Evolutionary conservation across 129 eudicot genomes (phyloP).

Genomic region (Flaveria sonorensis): DNA sequence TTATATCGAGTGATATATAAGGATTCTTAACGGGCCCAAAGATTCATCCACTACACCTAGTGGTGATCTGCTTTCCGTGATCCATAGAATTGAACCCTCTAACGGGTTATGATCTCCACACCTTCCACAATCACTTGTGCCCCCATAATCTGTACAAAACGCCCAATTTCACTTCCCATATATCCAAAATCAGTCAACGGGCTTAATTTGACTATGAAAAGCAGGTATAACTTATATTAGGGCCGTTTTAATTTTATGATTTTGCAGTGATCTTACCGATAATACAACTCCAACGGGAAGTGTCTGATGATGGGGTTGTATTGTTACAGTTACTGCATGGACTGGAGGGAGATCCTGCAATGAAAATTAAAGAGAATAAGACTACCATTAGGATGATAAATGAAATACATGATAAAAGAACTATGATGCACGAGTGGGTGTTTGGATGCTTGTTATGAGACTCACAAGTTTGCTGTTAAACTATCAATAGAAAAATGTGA

Average conservation of each 20-base stretch:
- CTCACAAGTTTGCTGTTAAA: too few species aligned
- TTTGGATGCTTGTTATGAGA: too few species aligned
- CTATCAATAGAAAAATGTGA: too few species aligned
- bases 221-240: too few species aligned
- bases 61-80: constrained; percentile 72
- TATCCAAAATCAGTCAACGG: background rate
- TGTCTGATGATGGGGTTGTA: constrained; percentile 72
- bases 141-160: constrained; percentile 58
- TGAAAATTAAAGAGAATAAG: background rate
- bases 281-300: constrained; percentile 74
- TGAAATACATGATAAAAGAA: background rate
- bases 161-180: background rate
- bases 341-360: constrained; percentile 86
- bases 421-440: background rate
- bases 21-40: constrained; percentile 96
- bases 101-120: constrained; percentile 74
- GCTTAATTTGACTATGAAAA: background rate
- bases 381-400: background rate
- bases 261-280: constrained; percentile 54
- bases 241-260: too few species aligned
- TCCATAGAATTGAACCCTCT: constrained; percentile 90
- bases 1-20: constrained; percentile 74
- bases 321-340: constrained; percentile 62
- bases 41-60: constrained; percentile 82
- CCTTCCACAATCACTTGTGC: constrained; percentile 86